Base-by-base conservation (phyloP, 2,329 filamentous ascomycete species). In the Lachnellula cervina region DNA sequence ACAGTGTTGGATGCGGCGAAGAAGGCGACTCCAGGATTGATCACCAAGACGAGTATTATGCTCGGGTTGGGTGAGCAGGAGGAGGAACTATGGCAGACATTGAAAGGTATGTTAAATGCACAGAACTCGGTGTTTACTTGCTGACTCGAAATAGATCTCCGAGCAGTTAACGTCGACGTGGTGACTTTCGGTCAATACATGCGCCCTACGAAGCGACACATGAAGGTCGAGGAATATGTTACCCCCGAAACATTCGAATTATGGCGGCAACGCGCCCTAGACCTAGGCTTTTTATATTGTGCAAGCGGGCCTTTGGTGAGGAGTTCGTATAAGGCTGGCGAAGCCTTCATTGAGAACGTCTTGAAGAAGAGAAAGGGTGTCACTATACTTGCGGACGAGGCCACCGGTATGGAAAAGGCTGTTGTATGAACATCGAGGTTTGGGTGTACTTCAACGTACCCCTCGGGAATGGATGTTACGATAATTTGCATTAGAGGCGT, bases 161-260 rank as follows among this genome's bases (percentile, higher is more conserved):
- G 94, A 56, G 86, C 86, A 62, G 81, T 84, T 56, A 78, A 89
- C 58, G 92, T 97, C 46, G 94, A 99, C 65, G 90, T 99, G 13
- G 91, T 99, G 56, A 99, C 94, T 0, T 99, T 99, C 65, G 94
- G 94, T n/a, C 94, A 99, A 77, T 99, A 99, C 77, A 99, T 99
- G 94, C 89, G 93, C 11, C 94, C 94, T 1, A 99, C 94, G 4
- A 99, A 97, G 79, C 84, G 93, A 45, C 94, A 99, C 72, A 93
- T 99, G 83, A 87, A 96, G 72, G 94, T 99, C 34, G 88, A 96
- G 68, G 90, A 93, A 72, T 99, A 99, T 71, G 83, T 99, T 47
- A 93, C 91, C 0, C 94, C 94, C 0, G 89, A 88, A 59, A 85
- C 87, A 60, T 99, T 99, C 69, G 93, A 97, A 69, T 77, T 88